A percentile compares a stretch with the other conserved stretches of the same genome.
phyloP scores from a whole-genome alignment of 2,329 filamentous ascomycete species.

The Eutypella sp. region DNA sequence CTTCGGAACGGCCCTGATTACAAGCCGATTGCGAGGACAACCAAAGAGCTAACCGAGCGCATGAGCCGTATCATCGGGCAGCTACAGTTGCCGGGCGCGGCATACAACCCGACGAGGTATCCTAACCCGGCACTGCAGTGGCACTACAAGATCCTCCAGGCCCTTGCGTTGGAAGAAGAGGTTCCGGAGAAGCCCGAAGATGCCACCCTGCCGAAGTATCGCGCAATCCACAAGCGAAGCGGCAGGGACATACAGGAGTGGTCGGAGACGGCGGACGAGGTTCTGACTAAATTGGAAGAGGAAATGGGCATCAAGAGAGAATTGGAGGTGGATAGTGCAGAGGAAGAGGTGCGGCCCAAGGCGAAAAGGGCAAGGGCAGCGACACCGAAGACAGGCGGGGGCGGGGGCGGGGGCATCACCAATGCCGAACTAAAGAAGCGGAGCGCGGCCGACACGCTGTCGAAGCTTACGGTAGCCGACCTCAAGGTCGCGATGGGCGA shows the following conservation, averaged over 20 bases:
- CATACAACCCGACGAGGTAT: conserved; percentile 81
- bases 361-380: conserved; percentile 41
- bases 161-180: conserved; percentile 86
- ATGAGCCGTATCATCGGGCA: conserved; percentile 84
- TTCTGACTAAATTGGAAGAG: conserved; percentile 34
- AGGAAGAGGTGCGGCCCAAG: conserved; percentile 32
- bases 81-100: conserved; percentile 78
- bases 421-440: conserved; percentile 42
- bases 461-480: conserved; percentile 51
- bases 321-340: conserved; percentile 40
- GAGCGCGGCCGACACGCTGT: conserved; percentile 40
- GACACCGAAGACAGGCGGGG: conserved; percentile 23
- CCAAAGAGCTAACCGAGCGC: conserved; percentile 68
- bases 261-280: conserved; percentile 62
- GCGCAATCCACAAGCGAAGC: conserved; percentile 83
- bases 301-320: conserved; percentile 48
- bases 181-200: conserved; percentile 70
- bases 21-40: conserved; percentile 46
- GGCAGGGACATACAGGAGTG: conserved; percentile 76
- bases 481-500: conserved; percentile 44
- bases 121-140: conserved; percentile 91
- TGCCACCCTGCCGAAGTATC: conserved; percentile 76
- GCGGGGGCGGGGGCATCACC: conserved; percentile 32
- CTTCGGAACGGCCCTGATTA: conserved; percentile 68
- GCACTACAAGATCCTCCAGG: conserved; percentile 94